These are phyloP conservation scores for Hippophae tibetana DNA, from an alignment of 306 rosid genomes.

Conservation along the genomic window DNA sequence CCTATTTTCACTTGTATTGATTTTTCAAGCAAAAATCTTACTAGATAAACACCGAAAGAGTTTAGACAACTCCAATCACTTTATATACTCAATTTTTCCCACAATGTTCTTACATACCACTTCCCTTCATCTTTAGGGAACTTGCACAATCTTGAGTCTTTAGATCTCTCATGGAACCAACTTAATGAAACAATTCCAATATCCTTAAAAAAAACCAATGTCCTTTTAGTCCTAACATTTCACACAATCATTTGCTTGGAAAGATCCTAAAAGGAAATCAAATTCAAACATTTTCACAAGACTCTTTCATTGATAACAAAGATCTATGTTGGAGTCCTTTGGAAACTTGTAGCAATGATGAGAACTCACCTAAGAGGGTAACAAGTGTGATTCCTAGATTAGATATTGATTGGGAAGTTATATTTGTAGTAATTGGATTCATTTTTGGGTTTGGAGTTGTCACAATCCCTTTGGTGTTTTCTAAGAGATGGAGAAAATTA, in stretches of 20 bases:
- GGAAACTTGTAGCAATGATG: not conserved
- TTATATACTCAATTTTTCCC: constrained; percentile 32
- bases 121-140: constrained; percentile 26
- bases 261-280: constrained; percentile 12
- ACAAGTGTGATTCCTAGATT: too few species aligned
- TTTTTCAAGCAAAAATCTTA: constrained; percentile 17
- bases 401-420: constrained; percentile 10
- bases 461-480: constrained; percentile 1
- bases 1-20: constrained; percentile 11
- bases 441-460: constrained; percentile 9
- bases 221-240: constrained; percentile 19
- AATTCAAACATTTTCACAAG: constrained; percentile 10
- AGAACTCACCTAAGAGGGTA: not conserved
- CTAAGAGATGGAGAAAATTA: constrained; percentile 16
- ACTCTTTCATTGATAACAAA: constrained; percentile 15
- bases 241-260: constrained; percentile 19
- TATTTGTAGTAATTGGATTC: constrained; percentile 14
- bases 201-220: constrained; percentile 10
- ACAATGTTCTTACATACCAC: constrained; percentile 31
- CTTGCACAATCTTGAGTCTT: constrained; percentile 16
- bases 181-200: constrained; percentile 14
- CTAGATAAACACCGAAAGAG: constrained; percentile 12
- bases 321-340: constrained; percentile 20
- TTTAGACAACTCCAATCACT: constrained; percentile 11
- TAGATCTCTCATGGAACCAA: constrained; percentile 21